phyloP scores from a whole-genome alignment of 352 stramenopile genomes.

The Globisporangium irregulare region DNA sequence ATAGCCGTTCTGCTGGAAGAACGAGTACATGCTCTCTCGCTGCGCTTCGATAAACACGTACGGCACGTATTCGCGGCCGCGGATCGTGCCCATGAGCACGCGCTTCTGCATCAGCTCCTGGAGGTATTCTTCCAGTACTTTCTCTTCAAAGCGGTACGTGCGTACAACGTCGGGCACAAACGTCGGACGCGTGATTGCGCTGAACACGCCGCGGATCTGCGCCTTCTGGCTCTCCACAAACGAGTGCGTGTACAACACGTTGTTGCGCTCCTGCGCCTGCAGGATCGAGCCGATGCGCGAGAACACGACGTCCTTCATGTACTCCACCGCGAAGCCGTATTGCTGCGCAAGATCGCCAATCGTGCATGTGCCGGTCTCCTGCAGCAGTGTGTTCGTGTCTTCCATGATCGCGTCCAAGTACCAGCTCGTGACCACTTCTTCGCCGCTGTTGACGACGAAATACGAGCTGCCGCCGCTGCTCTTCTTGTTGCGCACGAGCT shows the following conservation, averaged over 20 bases:
- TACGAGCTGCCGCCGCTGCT: slow-evolving; percentile 36
- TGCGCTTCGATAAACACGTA: slow-evolving; percentile 76
- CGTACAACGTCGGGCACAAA: slow-evolving; percentile 69
- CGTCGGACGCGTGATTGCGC: slow-evolving; percentile 57
- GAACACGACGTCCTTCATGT: slow-evolving; percentile 73
- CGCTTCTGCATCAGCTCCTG: slow-evolving; percentile 49
- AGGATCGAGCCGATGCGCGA: slow-evolving; percentile 62
- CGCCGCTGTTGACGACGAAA: slow-evolving; percentile 64
- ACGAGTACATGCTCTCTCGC: slow-evolving; percentile 75
- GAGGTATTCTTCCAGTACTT: slow-evolving; percentile 56
- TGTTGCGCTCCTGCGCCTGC: slow-evolving; percentile 53
- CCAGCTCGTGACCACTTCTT: slow-evolving; percentile 77
- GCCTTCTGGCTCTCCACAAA: slow-evolving; percentile 68
- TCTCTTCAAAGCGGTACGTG: slow-evolving; percentile 58
- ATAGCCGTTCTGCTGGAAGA: slow-evolving; percentile 85
- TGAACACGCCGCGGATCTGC: slow-evolving; percentile 62
- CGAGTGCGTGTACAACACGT: slow-evolving; percentile 75
- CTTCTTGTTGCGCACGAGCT: slow-evolving; percentile 34
- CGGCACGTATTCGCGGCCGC: slow-evolving; percentile 75
- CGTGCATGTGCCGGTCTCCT: slow-evolving; percentile 61
- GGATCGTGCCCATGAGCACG: slow-evolving; percentile 58
- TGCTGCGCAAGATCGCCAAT: slow-evolving; percentile 77
- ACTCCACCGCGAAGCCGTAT: slow-evolving; percentile 80
- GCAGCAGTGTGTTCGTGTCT: slow-evolving; percentile 72
- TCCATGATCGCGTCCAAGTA: slow-evolving; percentile 87